Conservation (phyloP, 306 rosid species). For the Quercus variabilis region DNA sequence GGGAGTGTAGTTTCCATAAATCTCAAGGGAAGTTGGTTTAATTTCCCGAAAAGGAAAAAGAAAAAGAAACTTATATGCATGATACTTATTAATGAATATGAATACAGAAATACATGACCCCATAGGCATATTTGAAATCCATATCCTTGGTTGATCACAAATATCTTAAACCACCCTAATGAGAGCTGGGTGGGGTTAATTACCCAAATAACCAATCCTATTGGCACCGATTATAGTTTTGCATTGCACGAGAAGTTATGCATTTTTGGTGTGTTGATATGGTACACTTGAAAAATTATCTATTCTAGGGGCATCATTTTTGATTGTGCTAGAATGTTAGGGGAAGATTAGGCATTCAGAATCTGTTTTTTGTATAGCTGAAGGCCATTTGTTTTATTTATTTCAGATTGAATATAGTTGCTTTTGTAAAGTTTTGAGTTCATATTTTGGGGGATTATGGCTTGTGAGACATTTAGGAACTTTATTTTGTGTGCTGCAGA, state of each 20-base stretch:
- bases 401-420: neutral
- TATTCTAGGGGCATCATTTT: neutral
- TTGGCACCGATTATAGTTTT: neutral
- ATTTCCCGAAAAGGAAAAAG: neutral
- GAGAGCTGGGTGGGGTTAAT: neutral
- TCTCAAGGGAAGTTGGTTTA: too few species aligned
- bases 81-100: neutral
- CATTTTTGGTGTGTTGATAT: neutral
- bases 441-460: neutral
- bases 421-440: neutral
- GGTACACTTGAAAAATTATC: neutral
- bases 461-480: neutral
- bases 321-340: neutral
- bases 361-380: neutral
- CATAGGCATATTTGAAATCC: neutral
- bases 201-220: neutral
- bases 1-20: too few species aligned
- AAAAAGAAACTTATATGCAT: neutral
- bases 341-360: neutral
- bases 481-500: neutral
- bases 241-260: neutral
- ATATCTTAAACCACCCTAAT: neutral
- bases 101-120: neutral
- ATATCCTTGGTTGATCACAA: neutral
- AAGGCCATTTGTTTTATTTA: neutral